Percentiles rank a stretch among this genome's conserved stretches.
Conservation (phyloP, 192 early-diverging fungal genomes). For the Rhizophlyctis rosea region DNA sequence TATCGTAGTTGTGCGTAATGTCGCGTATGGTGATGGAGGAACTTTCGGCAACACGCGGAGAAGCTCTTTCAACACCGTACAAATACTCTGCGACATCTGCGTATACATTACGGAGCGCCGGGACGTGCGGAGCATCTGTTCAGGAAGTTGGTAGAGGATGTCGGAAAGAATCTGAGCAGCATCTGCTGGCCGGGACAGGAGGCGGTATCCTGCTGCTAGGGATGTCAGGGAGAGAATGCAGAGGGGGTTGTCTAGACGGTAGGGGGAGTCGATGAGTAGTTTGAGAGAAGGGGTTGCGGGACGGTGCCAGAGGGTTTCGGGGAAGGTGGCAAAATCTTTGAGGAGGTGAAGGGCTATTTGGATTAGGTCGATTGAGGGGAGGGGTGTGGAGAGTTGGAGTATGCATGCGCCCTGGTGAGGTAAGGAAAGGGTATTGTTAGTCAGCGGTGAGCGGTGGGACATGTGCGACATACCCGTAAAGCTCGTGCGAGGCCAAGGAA, state of each 20-base stretch:
- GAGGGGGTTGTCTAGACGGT: too few relatives aligned
- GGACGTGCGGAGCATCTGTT: constrained; percentile 2
- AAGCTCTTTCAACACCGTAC: constrained; percentile 8
- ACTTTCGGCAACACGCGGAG: neutral
- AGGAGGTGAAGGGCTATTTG: constrained; percentile 2
- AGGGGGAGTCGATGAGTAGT: too few relatives aligned
- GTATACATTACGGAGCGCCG: neutral
- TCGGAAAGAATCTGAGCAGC: constrained; percentile 16
- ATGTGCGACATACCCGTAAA: constrained; percentile 4
- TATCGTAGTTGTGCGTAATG: neutral
- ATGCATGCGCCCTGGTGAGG: too few relatives aligned
- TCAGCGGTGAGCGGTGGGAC: neutral
- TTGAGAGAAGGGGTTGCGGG: too few relatives aligned
- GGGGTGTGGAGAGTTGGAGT: too few relatives aligned
- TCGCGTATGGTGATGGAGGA: too few relatives aligned
- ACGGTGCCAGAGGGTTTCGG: neutral
- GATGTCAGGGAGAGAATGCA: too few relatives aligned
- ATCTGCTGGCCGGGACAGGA: neutral
- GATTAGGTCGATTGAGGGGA: too few relatives aligned
- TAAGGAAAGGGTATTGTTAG: too few relatives aligned
- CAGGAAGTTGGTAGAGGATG: constrained; percentile 21
- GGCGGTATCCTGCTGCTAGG: constrained; percentile 12
- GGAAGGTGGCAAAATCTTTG: neutral
- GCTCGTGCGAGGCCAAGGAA: constrained; percentile 12
- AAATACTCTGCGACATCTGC: neutral